Base-by-base conservation (phyloP, 257 asterid genomes). In the Echium plantagineum region DNA sequence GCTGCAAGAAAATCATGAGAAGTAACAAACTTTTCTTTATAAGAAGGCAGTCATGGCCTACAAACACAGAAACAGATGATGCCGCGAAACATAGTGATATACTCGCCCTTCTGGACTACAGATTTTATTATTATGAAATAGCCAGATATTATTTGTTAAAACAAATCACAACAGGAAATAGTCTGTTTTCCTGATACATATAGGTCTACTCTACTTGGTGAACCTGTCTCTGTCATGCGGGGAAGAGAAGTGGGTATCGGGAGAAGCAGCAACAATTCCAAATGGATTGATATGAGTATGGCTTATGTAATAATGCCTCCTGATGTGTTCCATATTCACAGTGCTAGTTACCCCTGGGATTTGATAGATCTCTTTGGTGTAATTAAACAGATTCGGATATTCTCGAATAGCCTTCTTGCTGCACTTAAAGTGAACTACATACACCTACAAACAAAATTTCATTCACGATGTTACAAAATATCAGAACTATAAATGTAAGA, bases 371-470 rank as follows among this genome's bases (percentile, higher is more conserved):
- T 93, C 97, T 68, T 86, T 93, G 52, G 83, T 84, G 87, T 77
- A 83, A 64, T 86, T 86, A 75, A 89, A 86, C 67, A 86, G 69
- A 70, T 84, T 83, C 10, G 89, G 86, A 73, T 78, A 84, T 80
- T 89, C 99, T 1, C 89, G 89, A 6, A 93, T 69, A 49, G 85
- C 17, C 75, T 83, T 84, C 85, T 83, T 93, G 82, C 86, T 89
- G 77, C 96, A 89, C 77, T 93, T 93, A 86, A 93, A 93, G 80
- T 93, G 88, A 75, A 93, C 96, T 0, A 77, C 91, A 67, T 89
- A 93, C 15, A 93, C 96, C 97, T 93, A 83, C 42, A 52, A 59
- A 9, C n/a, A 57, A 46, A 28, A 51, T 32, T 63, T 28, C 20
- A 63, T n/a, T 21, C 51, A 20, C 15, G 35, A 4, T 12, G 53